Conservation (phyloP, 352 stramenopile species). For the Pythium coloratum region DNA sequence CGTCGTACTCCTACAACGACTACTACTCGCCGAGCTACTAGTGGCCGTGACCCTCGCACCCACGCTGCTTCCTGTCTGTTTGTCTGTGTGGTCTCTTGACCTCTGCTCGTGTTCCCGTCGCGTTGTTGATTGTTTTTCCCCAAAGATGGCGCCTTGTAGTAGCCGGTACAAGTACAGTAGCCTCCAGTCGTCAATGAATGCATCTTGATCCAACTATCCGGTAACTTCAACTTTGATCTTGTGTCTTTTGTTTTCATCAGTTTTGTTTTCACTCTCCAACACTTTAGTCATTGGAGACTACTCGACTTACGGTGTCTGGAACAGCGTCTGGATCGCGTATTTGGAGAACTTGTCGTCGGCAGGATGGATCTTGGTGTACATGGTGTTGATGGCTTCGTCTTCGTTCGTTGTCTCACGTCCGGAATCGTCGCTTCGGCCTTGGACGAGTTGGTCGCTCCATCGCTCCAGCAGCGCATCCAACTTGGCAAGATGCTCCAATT, state of each 20-base stretch:
- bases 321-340: conserved; percentile 26
- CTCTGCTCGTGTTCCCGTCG: not conserved
- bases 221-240: too few species aligned
- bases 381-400: conserved; percentile 27
- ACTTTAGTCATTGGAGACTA: too few species aligned
- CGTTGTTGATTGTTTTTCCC: not conserved
- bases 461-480: conserved; percentile 16
- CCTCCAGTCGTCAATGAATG: too few species aligned
- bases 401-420: conserved; percentile 17
- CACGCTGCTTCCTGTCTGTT: not conserved
- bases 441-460: conserved; percentile 21
- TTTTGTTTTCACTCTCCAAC: too few species aligned
- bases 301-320: not conserved
- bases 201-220: too few species aligned
- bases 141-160: too few species aligned
- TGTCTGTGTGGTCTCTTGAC: not conserved
- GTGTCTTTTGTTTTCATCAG: too few species aligned
- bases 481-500: conserved; percentile 4
- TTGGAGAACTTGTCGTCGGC: conserved; percentile 31
- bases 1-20: not conserved
- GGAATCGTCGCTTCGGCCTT: conserved; percentile 1
- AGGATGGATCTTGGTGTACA: conserved; percentile 27
- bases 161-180: too few species aligned
- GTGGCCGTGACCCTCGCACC: not conserved
- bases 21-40: not conserved